Evolutionary conservation across 2,329 filamentous ascomycete genomes (phyloP).

Genomic region (Xylaria polymorpha): DNA sequence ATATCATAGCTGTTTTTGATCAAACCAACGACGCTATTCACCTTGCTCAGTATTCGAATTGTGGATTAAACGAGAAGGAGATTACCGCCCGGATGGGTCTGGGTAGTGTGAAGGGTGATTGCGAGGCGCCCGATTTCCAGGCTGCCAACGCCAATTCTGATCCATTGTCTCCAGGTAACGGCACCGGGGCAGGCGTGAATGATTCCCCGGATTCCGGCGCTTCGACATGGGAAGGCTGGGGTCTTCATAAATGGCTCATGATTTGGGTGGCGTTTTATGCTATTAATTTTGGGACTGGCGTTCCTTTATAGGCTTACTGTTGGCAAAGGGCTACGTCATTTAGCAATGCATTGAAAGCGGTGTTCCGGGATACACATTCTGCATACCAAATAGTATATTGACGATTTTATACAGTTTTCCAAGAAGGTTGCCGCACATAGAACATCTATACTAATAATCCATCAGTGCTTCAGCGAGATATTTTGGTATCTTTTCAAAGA

Average conservation of each 20-base stretch:
- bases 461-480: background rate
- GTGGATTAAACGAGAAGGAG: slow-evolving; percentile 59
- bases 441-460: background rate
- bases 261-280: slow-evolving; percentile 15
- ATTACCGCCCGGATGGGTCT: slow-evolving; percentile 51
- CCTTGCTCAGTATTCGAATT: slow-evolving; percentile 64
- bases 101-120: slow-evolving; percentile 44
- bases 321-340: background rate
- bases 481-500: background rate
- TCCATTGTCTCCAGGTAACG: slow-evolving; percentile 14
- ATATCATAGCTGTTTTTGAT: slow-evolving; percentile 61
- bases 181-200: slow-evolving; percentile 18
- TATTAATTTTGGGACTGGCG: background rate
- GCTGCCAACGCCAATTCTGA: slow-evolving; percentile 26
- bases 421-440: background rate
- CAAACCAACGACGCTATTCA: slow-evolving; percentile 61
- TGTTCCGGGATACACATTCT: slow-evolving; percentile 18
- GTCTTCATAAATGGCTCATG: slow-evolving; percentile 13
- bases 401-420: background rate
- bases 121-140: slow-evolving; percentile 39
- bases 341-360: slow-evolving; percentile 13
- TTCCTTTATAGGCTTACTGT: slow-evolving; percentile 9
- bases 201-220: slow-evolving; percentile 21
- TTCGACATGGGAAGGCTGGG: background rate
- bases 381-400: background rate